Base-by-base conservation (phyloP, 164 flowering plant genomes). In the Warburgia ugandensis region DNA sequence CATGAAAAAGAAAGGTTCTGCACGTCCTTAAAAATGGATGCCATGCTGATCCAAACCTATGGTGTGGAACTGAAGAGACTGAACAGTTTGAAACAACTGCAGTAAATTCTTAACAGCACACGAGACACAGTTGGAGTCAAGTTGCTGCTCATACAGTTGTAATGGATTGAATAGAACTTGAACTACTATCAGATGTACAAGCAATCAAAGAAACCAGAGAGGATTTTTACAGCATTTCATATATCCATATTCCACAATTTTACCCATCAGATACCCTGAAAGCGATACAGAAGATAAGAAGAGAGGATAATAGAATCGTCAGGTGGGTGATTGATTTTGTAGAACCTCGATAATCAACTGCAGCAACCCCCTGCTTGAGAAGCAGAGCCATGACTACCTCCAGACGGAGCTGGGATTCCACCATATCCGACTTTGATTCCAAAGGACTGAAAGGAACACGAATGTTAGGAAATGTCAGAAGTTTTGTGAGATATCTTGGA, bases 341-440 rank as follows among this genome's bases (percentile, higher is more conserved):
- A 37, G 4, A 8, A 4, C 22, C 9, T n/a, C 23, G 14, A 17
- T 9, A 14, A 53, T 82, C 72, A 89, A 76, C 71, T 61, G 83
- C 97, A 89, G 50, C 97, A 89, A 27, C 94, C 90, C 21, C 92
- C 90, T 17, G 59, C 77, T 67, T 81, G 97, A 53, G 95, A 62
- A 40, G 74, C 59, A 42, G 81, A 49, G n/a, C 82, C 90, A 62
- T 80, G 89, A 58, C 94, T 76, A 27, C 92, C 90, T 17, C 79
- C 79, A 33, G 97, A 81, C 23, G 95, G 74, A 29, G 87, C 92
- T 0, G 87, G 94, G 22, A 88, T 81, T 53, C 95, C 92, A 48
- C 86, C 94, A 58, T 78, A 83, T 50, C 97, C 97, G 43, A 86
- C 94, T 72, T 83, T 86, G 33, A 89, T 86, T 41, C 94, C 97